Conservation (phyloP, 2,329 filamentous ascomycete genomes). For the Xylariaceae sp. region DNA sequence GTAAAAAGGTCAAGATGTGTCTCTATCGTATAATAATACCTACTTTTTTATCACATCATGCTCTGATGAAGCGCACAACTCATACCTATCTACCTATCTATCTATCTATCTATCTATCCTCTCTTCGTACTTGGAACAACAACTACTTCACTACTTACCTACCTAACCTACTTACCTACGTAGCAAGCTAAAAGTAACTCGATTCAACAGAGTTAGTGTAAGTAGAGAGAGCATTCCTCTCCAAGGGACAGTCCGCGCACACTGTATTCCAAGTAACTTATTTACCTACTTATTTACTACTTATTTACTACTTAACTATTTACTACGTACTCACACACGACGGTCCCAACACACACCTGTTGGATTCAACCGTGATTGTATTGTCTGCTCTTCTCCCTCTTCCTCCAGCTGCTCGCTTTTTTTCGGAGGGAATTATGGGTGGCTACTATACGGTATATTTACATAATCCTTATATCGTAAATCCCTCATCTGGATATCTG, state of each 20-base stretch:
- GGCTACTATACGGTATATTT: too few species aligned
- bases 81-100: not conserved
- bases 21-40: not conserved
- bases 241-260: not conserved
- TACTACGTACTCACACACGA: not conserved
- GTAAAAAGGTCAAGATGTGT: constrained; percentile 7
- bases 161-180: not conserved
- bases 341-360: constrained; percentile 17
- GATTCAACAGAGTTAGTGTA: too few species aligned
- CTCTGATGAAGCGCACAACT: too few species aligned
- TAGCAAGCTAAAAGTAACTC: not conserved
- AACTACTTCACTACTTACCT: not conserved
- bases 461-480: too few species aligned
- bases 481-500: too few species aligned
- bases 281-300: not conserved
- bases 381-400: too few species aligned
- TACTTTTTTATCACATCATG: too few species aligned
- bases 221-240: not conserved
- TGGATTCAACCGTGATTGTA: too few species aligned
- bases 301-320: constrained; percentile 5
- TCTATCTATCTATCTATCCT: not conserved
- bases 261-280: not conserved
- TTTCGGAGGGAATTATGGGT: too few species aligned
- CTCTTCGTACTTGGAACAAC: not conserved
- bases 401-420: too few species aligned